Percentiles rank a stretch among this genome's conserved stretches.
Conservation (phyloP, 768 basidiomycete genomes). For the Trichaptum fuscoviolaceum region DNA sequence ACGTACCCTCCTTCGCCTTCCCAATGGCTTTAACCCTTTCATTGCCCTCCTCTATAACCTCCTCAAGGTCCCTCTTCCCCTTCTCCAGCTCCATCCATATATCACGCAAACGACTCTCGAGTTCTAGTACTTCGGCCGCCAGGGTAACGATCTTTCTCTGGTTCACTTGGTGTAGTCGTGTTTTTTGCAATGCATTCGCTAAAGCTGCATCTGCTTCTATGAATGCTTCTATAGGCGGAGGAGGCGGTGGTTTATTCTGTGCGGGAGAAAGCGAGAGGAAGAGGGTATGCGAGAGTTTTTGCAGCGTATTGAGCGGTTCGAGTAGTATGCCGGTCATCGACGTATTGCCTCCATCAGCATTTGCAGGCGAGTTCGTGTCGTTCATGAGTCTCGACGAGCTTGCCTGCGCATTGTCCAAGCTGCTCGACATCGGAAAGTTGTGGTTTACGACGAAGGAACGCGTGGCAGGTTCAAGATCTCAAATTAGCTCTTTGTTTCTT, state of each 20-base stretch:
- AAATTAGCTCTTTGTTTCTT: constrained; percentile 1
- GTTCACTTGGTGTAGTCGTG: constrained; percentile 68
- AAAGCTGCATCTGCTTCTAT: constrained; percentile 57
- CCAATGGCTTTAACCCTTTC: constrained; percentile 64
- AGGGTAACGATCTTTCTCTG: constrained; percentile 70
- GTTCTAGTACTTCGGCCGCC: constrained; percentile 61
- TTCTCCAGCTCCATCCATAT: constrained; percentile 61
- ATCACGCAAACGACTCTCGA: constrained; percentile 64
- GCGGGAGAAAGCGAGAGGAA: constrained; percentile 70
- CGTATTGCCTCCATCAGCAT: constrained; percentile 7
- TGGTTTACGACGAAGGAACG: too few relatives aligned
- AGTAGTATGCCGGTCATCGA: constrained; percentile 64
- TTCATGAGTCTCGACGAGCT: neutral
- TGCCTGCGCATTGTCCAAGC: neutral
- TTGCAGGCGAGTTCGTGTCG: neutral
- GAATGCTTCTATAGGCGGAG: constrained; percentile 46
- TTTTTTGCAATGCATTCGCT: constrained; percentile 58
- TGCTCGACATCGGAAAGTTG: neutral
- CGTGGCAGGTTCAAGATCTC: neutral
- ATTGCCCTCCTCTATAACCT: constrained; percentile 70
- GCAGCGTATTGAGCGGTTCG: constrained; percentile 55
- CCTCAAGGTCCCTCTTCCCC: constrained; percentile 65
- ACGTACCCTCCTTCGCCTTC: constrained; percentile 63
- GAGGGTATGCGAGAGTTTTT: constrained; percentile 59
- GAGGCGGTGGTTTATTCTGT: constrained; percentile 55